Percentiles rank a stretch among this genome's conserved stretches.
Evolutionary conservation across 345 rosid genomes (phyloP).

Genomic region (Salix udensis): DNA sequence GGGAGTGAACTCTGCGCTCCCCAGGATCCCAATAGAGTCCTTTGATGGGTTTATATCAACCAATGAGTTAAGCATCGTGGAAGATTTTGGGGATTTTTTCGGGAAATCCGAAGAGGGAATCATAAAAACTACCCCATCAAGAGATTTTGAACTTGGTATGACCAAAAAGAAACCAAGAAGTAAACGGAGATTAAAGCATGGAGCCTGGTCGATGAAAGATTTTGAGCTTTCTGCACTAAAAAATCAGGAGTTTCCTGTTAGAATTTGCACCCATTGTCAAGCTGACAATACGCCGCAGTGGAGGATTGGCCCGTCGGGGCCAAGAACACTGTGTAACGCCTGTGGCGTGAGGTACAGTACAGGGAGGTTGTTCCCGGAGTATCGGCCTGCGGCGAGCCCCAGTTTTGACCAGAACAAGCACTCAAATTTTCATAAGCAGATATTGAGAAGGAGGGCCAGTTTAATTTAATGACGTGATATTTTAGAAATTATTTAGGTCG

Average conservation of each 20-base stretch:
- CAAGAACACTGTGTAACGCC: constrained; percentile 4
- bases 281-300: constrained; percentile 2
- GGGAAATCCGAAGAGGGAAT: neutral
- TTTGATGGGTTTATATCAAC: neutral
- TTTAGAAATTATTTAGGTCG: neutral
- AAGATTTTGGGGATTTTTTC: neutral
- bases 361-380: constrained; percentile 5
- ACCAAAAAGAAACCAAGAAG: neutral
- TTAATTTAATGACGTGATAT: neutral
- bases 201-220: neutral
- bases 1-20: neutral
- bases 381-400: constrained; percentile 9
- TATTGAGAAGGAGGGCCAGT: neutral
- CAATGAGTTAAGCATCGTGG: neutral
- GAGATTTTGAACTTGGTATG: neutral
- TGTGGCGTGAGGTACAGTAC: constrained; percentile 3
- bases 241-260: neutral
- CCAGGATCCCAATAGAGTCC: constrained; percentile 1
- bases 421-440: constrained; percentile 5
- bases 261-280: constrained; percentile 1
- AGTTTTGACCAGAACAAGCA: neutral
- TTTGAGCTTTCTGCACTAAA: neutral
- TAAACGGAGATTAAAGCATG: neutral
- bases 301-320: constrained; percentile 5
- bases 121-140: neutral